Evolutionary conservation across 192 early-diverging fungal genomes (phyloP).

Genomic region (Entophlyctis luteolus): DNA sequence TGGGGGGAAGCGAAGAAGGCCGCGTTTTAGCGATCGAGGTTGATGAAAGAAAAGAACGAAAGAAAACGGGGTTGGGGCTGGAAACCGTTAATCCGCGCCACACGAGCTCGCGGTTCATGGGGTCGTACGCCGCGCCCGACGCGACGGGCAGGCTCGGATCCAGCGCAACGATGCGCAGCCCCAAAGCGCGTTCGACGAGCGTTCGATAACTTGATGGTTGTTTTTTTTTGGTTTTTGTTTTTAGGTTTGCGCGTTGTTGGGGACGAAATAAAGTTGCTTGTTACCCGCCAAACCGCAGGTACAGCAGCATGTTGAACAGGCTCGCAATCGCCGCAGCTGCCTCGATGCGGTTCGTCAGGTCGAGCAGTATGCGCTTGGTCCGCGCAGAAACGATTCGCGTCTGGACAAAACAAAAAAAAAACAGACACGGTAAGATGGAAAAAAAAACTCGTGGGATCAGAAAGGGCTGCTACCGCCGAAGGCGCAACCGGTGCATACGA

Average conservation of each 20-base stretch:
- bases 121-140: constrained; percentile 3
- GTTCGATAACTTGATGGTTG: constrained; percentile 17
- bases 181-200: constrained; percentile 8
- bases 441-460: neutral
- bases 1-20: neutral
- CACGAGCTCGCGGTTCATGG: constrained; percentile 22
- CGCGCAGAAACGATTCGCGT: neutral
- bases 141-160: neutral
- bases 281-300: constrained; percentile 1
- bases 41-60: neutral
- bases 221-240: neutral
- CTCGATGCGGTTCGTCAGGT: neutral
- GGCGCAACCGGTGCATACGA: neutral
- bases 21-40: neutral
- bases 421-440: neutral
- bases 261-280: neutral
- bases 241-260: neutral
- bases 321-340: neutral
- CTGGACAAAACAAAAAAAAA: neutral
- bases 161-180: neutral
- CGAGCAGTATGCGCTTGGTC: neutral
- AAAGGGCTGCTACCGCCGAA: neutral
- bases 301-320: neutral
- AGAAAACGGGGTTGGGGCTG: neutral
- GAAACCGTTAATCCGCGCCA: constrained; percentile 12